These are phyloP conservation scores for Gloeostereum incarnatum DNA, from an alignment of 768 basidiomycete species.

Conservation along the genomic window DNA sequence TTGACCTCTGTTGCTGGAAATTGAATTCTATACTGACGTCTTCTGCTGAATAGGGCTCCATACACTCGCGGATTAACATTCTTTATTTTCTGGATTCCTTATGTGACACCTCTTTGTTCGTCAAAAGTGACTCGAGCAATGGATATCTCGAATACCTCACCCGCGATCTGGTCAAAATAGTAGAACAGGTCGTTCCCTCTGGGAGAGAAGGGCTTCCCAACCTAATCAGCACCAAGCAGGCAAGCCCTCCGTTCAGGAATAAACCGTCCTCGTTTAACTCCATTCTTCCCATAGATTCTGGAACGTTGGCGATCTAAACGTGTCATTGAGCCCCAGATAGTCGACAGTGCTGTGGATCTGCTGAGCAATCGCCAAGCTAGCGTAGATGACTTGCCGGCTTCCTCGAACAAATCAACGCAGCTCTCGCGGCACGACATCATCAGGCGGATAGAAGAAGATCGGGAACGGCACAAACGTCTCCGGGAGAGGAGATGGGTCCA, in stretches of 20 bases:
- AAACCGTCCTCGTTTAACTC: background rate
- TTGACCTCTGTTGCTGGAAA: constrained; percentile 5
- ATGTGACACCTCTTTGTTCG: constrained; percentile 68
- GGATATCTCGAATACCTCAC: constrained; percentile 74
- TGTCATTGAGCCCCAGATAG: constrained; percentile 66
- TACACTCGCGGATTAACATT: constrained; percentile 91
- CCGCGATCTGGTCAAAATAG: constrained; percentile 70
- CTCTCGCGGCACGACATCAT: constrained; percentile 65
- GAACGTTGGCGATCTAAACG: constrained; percentile 87
- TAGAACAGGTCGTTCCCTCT: constrained; percentile 80
- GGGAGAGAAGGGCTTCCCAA: constrained; percentile 86
- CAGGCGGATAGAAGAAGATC: constrained; percentile 85
- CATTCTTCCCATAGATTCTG: constrained; percentile 60
- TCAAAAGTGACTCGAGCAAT: constrained; percentile 48
- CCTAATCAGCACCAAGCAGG: constrained; percentile 81
- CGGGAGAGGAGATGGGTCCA: constrained; percentile 92
- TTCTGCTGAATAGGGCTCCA: constrained; percentile 42
- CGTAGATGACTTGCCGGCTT: constrained; percentile 14
- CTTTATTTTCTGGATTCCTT: constrained; percentile 86
- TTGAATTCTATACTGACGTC: background rate
- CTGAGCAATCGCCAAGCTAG: constrained; percentile 9
- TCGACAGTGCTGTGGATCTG: constrained; percentile 54
- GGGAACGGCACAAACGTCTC: constrained; percentile 86
- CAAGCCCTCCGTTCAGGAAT: constrained; percentile 18
- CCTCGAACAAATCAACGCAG: constrained; percentile 14